Percentiles rank a stretch among this genome's conserved stretches.
These are phyloP conservation scores for Sclerotinia borealis DNA, from an alignment of 2,329 filamentous ascomycete species.

Conservation along the genomic window DNA sequence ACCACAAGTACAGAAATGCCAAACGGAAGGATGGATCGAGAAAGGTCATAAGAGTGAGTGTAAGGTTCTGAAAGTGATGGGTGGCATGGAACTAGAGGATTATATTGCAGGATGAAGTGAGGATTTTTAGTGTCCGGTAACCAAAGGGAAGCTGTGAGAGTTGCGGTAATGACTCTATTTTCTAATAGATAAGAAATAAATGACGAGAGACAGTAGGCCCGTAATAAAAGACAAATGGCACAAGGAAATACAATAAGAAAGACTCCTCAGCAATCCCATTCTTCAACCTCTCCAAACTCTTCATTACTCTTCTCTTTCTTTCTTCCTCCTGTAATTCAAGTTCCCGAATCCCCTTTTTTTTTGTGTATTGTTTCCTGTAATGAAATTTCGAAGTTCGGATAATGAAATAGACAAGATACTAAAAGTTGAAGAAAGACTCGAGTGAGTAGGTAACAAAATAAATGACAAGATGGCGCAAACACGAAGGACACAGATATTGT, in stretches of 20 bases:
- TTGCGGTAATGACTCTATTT: neutral
- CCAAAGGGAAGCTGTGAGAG: neutral
- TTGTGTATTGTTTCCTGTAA: neutral
- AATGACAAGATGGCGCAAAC: neutral
- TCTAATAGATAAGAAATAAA: neutral
- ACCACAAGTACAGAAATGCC: slow-evolving; percentile 23
- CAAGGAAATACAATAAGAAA: neutral
- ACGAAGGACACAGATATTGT: neutral
- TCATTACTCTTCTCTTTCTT: neutral
- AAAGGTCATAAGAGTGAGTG: slow-evolving; percentile 28
- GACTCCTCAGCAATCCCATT: neutral
- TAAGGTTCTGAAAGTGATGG: slow-evolving; percentile 23
- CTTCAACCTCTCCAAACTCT: neutral
- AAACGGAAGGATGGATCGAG: slow-evolving; percentile 26
- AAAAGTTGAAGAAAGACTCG: too few relatives aligned
- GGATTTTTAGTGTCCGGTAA: neutral
- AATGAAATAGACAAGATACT: neutral
- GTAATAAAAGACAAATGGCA: neutral
- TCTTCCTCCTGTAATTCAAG: neutral
- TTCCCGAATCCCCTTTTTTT: neutral
- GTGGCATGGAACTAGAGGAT: neutral
- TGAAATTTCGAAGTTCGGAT: neutral
- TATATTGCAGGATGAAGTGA: neutral
- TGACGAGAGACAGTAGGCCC: neutral
- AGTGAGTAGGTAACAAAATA: neutral